Base-by-base conservation (phyloP, 2,329 filamentous ascomycete genomes). In the Hyphodiscus sp. region DNA sequence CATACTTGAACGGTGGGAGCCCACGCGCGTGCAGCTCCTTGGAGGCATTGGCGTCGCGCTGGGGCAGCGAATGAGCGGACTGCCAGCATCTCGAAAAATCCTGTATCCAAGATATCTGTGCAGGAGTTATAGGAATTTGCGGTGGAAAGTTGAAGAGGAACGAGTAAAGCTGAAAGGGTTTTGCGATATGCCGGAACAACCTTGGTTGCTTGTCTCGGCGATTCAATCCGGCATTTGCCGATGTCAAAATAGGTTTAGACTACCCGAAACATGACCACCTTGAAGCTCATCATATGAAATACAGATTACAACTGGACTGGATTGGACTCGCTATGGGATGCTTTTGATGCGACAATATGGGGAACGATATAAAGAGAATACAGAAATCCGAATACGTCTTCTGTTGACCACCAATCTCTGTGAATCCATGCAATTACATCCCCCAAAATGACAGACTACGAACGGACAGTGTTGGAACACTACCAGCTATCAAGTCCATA, bases 401-500 rank as follows among this genome's bases (percentile, higher is more conserved):
- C 42, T 18, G 41, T 41, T 45, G 44, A 50, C 41, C 11, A 50
- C 41, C 11, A 15, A 38, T n/a, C 11, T 13, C 4, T 38, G 13
- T 10, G 33, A 38, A 38, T 38, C 33, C 33, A 15, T 2, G 33
- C 33, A 38, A 38, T 10, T n/a, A 6, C 18, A 49, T 41, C 33
- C 7, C 20, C 53, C 60, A 72, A 63, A 51, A 77, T 82, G 85
- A 79, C 83, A 58, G 88, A 94, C 66, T 81, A 85, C 64, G 86
- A 94, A 66, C 78, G 85, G 57, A 83, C 81, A 45, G 82, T 97
- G 51, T 82, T 94, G 64, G 91, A 91, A 63, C 91, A 95, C 73
- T 97, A 97, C 74, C 88, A 91, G 69, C 80, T 97, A 47, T 79
- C 86, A 43, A 88, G 79, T 15, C 77, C 88, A 19, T 91, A 83